Evolutionary conservation across 164 flowering plant genomes (phyloP).

Genomic region (Buxus sempervirens): DNA sequence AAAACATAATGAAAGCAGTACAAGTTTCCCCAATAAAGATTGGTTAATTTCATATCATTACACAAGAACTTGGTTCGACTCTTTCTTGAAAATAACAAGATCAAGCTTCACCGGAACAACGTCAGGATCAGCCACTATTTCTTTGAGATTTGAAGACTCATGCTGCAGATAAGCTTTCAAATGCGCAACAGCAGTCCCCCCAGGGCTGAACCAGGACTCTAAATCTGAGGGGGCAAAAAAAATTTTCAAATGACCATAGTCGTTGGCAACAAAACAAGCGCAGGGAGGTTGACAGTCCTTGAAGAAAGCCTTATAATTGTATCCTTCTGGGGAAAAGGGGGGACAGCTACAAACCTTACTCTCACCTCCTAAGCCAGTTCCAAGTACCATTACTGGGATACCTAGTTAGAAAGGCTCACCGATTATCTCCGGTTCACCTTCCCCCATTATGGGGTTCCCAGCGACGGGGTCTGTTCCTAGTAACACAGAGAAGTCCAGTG

Average conservation of each 20-base stretch:
- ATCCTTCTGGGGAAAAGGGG: conserved; percentile 40
- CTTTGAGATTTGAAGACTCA: conserved; percentile 14
- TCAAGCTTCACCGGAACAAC: conserved; percentile 31
- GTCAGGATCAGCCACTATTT: conserved; percentile 18
- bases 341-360: neutral
- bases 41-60: neutral
- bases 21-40: neutral
- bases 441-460: conserved; percentile 13
- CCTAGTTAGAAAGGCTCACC: conserved; percentile 30
- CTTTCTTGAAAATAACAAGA: conserved; percentile 14
- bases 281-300: conserved; percentile 23
- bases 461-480: conserved; percentile 56
- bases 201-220: conserved; percentile 35
- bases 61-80: neutral
- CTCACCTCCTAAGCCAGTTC: conserved; percentile 36
- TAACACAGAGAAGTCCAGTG: conserved; percentile 27
- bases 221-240: conserved; percentile 46
- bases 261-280: conserved; percentile 28
- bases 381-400: conserved; percentile 46
- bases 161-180: conserved; percentile 26
- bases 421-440: conserved; percentile 30
- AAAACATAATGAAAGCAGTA: no score
- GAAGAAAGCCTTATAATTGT: conserved; percentile 39
- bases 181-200: conserved; percentile 51
- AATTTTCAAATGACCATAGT: conserved; percentile 50